Conservation (phyloP, 495 filamentous ascomycete species). For the Achaetomiella virescens region DNA sequence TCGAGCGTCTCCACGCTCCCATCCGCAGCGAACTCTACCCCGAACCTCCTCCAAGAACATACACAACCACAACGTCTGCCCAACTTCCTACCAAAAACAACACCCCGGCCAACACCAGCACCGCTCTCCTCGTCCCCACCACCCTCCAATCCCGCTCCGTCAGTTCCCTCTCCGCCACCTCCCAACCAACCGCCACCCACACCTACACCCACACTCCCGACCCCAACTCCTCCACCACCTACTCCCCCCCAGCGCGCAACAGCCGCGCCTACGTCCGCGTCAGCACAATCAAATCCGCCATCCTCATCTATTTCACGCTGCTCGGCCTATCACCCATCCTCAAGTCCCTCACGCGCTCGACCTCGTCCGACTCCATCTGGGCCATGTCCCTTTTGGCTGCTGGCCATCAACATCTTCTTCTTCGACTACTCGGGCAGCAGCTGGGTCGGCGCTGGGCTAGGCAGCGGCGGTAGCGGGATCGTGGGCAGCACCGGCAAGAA, state of each 20-base stretch:
- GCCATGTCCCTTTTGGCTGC: constrained; percentile 86
- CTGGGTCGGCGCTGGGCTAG: constrained; percentile 23
- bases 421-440: constrained; percentile 75
- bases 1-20: constrained; percentile 26
- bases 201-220: constrained; percentile 19
- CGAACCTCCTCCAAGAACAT: constrained; percentile 29
- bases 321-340: constrained; percentile 89
- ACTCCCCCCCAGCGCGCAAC: background rate
- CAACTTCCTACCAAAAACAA: constrained; percentile 12
- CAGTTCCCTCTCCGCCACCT: constrained; percentile 30
- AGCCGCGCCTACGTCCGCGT: constrained; percentile 36
- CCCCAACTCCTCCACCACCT: constrained; percentile 5
- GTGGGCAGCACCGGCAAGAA: constrained; percentile 31
- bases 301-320: constrained; percentile 87
- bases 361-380: constrained; percentile 90
- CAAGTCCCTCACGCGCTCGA: constrained; percentile 87
- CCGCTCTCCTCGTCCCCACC: constrained; percentile 22
- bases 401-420: constrained; percentile 93
- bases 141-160: constrained; percentile 28
- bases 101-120: constrained; percentile 5
- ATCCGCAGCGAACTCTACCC: constrained; percentile 38
- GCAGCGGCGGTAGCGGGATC: background rate
- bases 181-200: constrained; percentile 20
- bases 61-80: constrained; percentile 2
- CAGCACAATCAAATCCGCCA: constrained; percentile 69